Evolutionary conservation across 208 protist genomes (phyloP).

Genomic region (Leptomonas seymouri): DNA sequence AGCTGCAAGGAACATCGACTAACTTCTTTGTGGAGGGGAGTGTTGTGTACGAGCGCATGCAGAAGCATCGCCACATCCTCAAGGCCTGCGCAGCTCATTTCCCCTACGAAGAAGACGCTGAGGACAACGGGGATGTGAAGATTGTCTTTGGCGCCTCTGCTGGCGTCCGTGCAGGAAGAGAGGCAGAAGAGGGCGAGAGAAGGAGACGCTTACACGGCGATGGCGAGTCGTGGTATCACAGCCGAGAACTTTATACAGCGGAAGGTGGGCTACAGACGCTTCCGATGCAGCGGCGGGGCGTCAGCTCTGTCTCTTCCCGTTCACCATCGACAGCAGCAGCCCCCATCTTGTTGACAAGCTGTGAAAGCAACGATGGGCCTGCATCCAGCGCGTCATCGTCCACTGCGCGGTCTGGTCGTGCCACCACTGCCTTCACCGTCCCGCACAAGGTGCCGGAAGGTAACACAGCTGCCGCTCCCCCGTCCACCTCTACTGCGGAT

Average conservation of each 20-base stretch:
- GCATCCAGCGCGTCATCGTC: not conserved
- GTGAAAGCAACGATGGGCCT: not conserved
- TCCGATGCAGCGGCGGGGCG: not conserved
- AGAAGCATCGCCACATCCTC: constrained; percentile 23
- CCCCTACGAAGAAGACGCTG: constrained; percentile 36
- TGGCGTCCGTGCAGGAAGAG: not conserved
- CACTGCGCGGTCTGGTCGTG: not conserved
- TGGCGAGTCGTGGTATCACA: too few relatives aligned
- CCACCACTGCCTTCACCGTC: not conserved
- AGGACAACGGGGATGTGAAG: not conserved
- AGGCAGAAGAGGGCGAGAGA: not conserved
- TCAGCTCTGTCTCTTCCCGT: not conserved
- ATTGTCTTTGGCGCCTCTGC: not conserved
- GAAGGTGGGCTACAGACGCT: not conserved
- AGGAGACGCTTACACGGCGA: not conserved
- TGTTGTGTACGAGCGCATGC: constrained; percentile 27
- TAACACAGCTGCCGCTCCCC: not conserved
- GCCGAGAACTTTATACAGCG: not conserved
- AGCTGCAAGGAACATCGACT: constrained; percentile 37
- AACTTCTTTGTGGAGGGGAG: constrained; percentile 47
- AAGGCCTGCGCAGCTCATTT: constrained; percentile 47
- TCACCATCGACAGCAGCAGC: not conserved
- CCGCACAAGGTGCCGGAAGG: constrained; percentile 17
- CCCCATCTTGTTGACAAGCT: not conserved
- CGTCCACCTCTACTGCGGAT: constrained; percentile 41